Evolutionary conservation across 331 rosid species (phyloP).

Genomic region (Telfairia occidentalis): DNA sequence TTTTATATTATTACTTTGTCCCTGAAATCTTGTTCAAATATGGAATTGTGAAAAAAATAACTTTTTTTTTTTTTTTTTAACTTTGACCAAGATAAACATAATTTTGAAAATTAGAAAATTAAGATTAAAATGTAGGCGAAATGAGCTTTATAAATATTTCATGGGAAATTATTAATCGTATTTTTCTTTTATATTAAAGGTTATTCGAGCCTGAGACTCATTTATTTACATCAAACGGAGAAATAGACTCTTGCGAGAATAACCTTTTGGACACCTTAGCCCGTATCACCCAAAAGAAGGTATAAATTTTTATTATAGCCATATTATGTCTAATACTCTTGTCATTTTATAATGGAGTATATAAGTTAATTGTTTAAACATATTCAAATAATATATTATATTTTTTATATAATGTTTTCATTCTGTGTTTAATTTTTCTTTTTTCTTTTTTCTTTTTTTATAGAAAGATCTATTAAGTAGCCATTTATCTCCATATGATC

Average conservation of each 20-base stretch:
- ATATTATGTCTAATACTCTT: not conserved
- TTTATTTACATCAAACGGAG: slow-evolving; percentile 11
- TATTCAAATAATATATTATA: not conserved
- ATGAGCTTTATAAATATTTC: not conserved
- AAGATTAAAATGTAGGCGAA: not conserved
- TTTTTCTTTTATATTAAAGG: not conserved
- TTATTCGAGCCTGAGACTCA: slow-evolving; percentile 21
- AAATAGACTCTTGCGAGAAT: slow-evolving; percentile 19
- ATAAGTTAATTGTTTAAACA: not conserved
- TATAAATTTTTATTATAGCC: not conserved
- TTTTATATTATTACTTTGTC: not conserved
- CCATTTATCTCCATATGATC: slow-evolving; percentile 19
- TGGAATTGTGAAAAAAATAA: not conserved
- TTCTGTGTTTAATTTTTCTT: not conserved
- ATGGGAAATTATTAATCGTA: not conserved
- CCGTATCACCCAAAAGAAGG: slow-evolving; percentile 17
- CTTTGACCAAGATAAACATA: not conserved
- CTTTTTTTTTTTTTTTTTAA: not conserved
- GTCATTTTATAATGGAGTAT: not conserved
- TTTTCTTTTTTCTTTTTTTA: too few relatives aligned
- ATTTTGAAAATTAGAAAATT: too few relatives aligned
- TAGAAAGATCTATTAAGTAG: slow-evolving; percentile 19
- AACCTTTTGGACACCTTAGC: slow-evolving; percentile 12
- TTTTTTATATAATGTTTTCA: not conserved
- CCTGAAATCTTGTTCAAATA: not conserved